These are phyloP conservation scores for Candida patagonica DNA, from an alignment of 805 yeast species.

Conservation along the genomic window DNA sequence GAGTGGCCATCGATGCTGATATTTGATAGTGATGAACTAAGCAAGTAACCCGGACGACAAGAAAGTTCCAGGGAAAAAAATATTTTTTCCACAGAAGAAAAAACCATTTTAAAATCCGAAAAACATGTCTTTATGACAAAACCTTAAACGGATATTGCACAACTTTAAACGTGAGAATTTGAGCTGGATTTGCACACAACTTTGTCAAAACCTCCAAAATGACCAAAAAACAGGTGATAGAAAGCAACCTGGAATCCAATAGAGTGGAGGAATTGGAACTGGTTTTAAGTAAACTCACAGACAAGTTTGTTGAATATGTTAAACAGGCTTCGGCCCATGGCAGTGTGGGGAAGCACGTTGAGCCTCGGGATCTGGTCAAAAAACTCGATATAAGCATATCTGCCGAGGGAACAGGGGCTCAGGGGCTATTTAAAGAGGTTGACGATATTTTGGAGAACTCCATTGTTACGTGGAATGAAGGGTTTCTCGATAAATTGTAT, in stretches of 20 bases:
- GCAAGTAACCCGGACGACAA: no score
- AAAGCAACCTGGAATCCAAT: constrained; percentile 34
- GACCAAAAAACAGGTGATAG: constrained; percentile 9
- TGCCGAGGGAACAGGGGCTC: constrained; percentile 31
- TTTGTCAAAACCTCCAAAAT: constrained; percentile 2
- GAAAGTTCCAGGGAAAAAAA: no score
- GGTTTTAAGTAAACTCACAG: constrained; percentile 42
- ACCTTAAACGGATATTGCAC: no score
- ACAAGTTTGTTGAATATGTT: constrained; percentile 45
- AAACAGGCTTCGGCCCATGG: constrained; percentile 34
- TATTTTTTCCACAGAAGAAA: no score
- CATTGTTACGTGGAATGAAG: constrained; percentile 81
- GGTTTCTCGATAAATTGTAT: constrained; percentile 73
- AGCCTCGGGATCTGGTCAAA: constrained; percentile 40
- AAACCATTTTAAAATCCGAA: no score
- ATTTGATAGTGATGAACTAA: no score
- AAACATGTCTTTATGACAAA: no score
- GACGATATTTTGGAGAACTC: constrained; percentile 55
- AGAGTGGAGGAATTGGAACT: constrained; percentile 49
- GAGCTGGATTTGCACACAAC: no score
- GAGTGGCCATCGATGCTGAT: no score
- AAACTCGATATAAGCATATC: constrained; percentile 31
- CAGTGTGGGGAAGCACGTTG: constrained; percentile 36
- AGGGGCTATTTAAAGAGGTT: constrained; percentile 40
- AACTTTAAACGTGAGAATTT: no score